These are phyloP conservation scores for Gyrodon lividus DNA, from an alignment of 768 basidiomycete genomes.

Conservation along the genomic window DNA sequence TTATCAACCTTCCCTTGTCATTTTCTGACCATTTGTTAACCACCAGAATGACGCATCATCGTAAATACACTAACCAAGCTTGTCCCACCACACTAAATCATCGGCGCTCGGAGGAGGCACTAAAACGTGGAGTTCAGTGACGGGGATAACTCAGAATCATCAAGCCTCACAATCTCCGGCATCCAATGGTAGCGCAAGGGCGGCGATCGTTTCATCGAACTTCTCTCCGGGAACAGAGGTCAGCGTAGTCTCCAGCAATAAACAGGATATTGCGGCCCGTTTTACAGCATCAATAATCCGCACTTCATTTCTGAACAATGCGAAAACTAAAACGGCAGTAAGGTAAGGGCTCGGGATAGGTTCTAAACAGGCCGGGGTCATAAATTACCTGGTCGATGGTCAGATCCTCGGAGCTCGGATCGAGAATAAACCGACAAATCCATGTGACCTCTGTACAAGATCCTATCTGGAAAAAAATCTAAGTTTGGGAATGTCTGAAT, in stretches of 20 bases:
- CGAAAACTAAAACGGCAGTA: slow-evolving; percentile 62
- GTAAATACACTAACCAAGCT: slow-evolving; percentile 47
- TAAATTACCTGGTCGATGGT: slow-evolving; percentile 83
- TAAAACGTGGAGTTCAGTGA: slow-evolving; percentile 29
- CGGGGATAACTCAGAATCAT: background rate
- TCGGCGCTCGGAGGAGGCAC: slow-evolving; percentile 88
- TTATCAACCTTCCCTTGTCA: slow-evolving; percentile 15
- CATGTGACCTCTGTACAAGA: slow-evolving; percentile 79
- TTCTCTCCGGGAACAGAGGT: slow-evolving; percentile 64
- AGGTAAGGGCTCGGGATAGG: slow-evolving; percentile 1
- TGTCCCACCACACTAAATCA: slow-evolving; percentile 76
- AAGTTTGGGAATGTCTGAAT: background rate
- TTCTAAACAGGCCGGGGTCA: background rate
- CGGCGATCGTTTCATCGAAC: slow-evolving; percentile 68
- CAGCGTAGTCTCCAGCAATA: slow-evolving; percentile 65
- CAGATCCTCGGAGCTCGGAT: slow-evolving; percentile 86
- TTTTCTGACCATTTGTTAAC: slow-evolving; percentile 13
- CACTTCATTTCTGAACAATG: slow-evolving; percentile 74
- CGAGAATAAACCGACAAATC: slow-evolving; percentile 79
- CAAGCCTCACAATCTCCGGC: slow-evolving; percentile 30
- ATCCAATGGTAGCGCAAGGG: slow-evolving; percentile 49
- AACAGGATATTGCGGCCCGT: slow-evolving; percentile 62
- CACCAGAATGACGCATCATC: background rate
- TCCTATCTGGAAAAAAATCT: slow-evolving; percentile 66
- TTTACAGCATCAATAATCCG: slow-evolving; percentile 78